Evolutionary conservation across 1,284 basidiomycete species (phyloP).

Genomic region (Salmacisia buchloeana): DNA sequence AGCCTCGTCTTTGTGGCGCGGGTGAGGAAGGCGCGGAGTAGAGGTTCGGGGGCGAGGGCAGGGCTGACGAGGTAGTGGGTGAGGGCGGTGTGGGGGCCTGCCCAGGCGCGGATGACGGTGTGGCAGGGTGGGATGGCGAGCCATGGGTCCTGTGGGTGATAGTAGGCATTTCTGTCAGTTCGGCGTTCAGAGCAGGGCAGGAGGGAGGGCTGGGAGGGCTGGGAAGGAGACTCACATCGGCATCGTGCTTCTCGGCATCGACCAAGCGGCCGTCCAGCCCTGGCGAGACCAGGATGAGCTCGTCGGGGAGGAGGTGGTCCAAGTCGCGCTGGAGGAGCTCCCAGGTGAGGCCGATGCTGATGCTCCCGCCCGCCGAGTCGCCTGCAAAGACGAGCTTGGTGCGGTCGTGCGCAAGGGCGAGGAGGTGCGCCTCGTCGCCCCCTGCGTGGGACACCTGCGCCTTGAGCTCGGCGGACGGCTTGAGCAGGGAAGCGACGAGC

Average conservation of each 20-base stretch:
- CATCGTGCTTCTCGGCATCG: neutral
- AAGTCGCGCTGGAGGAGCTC: neutral
- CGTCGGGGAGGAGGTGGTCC: neutral
- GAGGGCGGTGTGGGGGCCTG: neutral
- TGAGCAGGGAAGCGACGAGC: neutral
- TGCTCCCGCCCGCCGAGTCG: neutral
- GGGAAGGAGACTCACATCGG: neutral
- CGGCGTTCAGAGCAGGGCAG: too few species aligned
- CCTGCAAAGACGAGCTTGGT: neutral
- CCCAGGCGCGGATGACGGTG: neutral
- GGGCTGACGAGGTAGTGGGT: constrained; percentile 6
- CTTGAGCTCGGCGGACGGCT: neutral
- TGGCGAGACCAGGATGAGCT: neutral
- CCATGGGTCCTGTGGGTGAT: neutral
- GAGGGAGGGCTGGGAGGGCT: too few species aligned
- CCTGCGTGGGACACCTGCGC: too few species aligned
- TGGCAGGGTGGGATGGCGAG: neutral
- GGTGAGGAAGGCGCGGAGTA: neutral
- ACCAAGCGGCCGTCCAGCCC: neutral
- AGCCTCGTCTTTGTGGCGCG: neutral
- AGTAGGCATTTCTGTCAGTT: too few species aligned
- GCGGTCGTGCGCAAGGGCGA: neutral
- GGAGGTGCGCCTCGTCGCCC: neutral
- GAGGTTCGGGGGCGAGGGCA: neutral
- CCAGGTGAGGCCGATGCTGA: neutral